Evolutionary conservation across 441 rosid genomes (phyloP).

Genomic region (Erodium moschatum): DNA sequence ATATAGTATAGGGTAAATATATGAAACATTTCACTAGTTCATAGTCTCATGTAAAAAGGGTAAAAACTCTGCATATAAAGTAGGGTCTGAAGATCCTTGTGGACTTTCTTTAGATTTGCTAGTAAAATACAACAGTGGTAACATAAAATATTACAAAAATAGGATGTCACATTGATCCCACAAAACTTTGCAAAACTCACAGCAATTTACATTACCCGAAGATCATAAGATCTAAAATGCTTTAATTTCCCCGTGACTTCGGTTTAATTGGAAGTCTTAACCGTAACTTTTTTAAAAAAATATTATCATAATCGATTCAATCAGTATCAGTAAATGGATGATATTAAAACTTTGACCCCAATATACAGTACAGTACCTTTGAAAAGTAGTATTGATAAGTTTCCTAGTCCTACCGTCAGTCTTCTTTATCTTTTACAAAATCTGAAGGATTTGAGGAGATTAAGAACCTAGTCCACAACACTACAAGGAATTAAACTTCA

Average conservation of each 20-base stretch:
- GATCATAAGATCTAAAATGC: not conserved
- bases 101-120: not conserved
- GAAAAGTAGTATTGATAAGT: not conserved
- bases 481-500: not conserved
- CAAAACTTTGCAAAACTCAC: slow-evolving; percentile 41
- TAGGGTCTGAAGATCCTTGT: not conserved
- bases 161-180: slow-evolving; percentile 75
- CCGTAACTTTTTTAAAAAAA: not conserved
- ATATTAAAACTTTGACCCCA: not conserved
- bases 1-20: too few species aligned
- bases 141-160: slow-evolving; percentile 18
- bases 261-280: not conserved
- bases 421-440: not conserved
- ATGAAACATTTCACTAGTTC: too few species aligned
- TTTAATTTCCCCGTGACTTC: not conserved
- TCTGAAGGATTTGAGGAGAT: not conserved
- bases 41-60: too few species aligned
- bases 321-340: not conserved
- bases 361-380: not conserved
- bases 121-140: too few species aligned
- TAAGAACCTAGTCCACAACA: not conserved
- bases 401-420: not conserved
- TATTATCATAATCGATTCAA: not conserved
- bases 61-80: too few species aligned
- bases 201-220: not conserved